Percentiles rank a stretch among this genome's conserved stretches.
Evolutionary conservation across 2,329 filamentous ascomycete species (phyloP).

Genomic region (Pseudopyricularia javanii): DNA sequence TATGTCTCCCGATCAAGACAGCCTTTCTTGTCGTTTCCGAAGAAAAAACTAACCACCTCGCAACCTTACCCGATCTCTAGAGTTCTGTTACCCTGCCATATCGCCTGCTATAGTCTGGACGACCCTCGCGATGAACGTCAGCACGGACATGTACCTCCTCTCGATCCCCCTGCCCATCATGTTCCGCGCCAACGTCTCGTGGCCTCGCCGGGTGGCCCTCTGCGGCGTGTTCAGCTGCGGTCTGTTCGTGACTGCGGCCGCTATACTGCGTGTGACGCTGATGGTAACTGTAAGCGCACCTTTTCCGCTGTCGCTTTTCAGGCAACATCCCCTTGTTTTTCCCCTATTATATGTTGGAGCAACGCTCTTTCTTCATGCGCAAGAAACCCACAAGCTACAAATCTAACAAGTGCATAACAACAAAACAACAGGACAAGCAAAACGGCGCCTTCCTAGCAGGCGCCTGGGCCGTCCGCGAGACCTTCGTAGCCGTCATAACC

Average conservation of each 20-base stretch:
- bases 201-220: conserved; percentile 37
- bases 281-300: conserved; percentile 24
- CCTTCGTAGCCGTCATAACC: conserved; percentile 12
- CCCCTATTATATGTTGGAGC: too few relatives aligned
- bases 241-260: conserved; percentile 40
- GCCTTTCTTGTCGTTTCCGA: too few relatives aligned
- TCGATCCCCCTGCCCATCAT: conserved; percentile 34
- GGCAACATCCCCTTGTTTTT: too few relatives aligned
- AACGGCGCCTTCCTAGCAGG: conserved; percentile 23
- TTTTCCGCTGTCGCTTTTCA: too few relatives aligned
- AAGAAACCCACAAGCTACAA: neutral
- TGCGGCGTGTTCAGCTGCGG: conserved; percentile 42
- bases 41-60: neutral
- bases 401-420: neutral
- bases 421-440: conserved; percentile 15
- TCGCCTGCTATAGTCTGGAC: conserved; percentile 24
- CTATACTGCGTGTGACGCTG: conserved; percentile 38
- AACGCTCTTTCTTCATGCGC: too few relatives aligned
- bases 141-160: conserved; percentile 26
- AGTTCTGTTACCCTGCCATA: conserved; percentile 24
- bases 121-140: conserved; percentile 22
- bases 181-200: conserved; percentile 34
- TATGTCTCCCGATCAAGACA: conserved; percentile 9
- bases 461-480: conserved; percentile 21
- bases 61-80: conserved; percentile 7